Base-by-base conservation (phyloP, 2,329 filamentous ascomycete genomes). In the Arthrobotrys iridis region DNA sequence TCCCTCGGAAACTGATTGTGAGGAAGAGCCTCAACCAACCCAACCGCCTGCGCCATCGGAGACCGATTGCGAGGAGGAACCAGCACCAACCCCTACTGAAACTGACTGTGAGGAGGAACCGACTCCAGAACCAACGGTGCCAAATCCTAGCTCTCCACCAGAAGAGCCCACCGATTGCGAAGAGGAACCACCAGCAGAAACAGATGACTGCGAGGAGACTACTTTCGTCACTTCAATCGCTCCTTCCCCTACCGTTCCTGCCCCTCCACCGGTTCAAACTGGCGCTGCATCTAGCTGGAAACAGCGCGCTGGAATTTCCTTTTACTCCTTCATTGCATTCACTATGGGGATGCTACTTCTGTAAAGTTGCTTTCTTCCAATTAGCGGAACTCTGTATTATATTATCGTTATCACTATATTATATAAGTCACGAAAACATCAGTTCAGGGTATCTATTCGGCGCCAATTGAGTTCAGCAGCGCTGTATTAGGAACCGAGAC, bases 221-320 rank as follows among this genome's bases (percentile, higher is more conserved):
- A 74, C 70, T 13, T 28, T 74, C 11, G 37, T 66, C 7, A 74
- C 70, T 4, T 66, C 62, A 7, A 18, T 57, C 13, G 28, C 62
- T 22, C 70, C 70, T 48, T 20, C 55, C 5, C 33, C 46, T 20
- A 67, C 57, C 5, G 37, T 41, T 22, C 40, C 46, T 15, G 35
- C 57, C 22, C 55, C 70, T 13, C 62, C 62, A 48, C 52, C 70
- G 37, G 33, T 37, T 2, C 45, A 62, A 15, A 67, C 70, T 10
- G 70, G 70, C 20, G 55, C 70, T 18, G 70, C 70, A 22, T 67
- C 70, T 24, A 74, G 43, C 62, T 60, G 62, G 55, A 66, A 35
- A 22, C 50, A 65, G 33, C 48, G 20, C 43, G 41, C 35, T 10
- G 24, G 55, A 24, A 46, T 22, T 13, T 74, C 62, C 2, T n/a